phyloP scores from a whole-genome alignment of 83 land plant genomes.

The Diphasiastrum complanatum region DNA sequence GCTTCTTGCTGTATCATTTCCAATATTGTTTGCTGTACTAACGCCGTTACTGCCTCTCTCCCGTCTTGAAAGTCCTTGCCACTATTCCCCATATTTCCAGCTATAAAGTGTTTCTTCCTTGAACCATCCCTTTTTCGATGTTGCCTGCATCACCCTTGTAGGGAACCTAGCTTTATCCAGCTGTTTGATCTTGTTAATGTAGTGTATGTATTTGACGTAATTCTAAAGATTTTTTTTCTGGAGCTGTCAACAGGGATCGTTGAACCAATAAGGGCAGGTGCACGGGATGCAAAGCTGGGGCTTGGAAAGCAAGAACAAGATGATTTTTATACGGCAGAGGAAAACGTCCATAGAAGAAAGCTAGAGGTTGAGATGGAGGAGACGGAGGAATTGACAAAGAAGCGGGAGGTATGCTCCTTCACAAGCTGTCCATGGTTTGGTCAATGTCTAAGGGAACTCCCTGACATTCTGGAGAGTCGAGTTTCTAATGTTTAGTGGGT shows the following conservation, averaged over 20 bases:
- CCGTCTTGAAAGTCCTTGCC: no score
- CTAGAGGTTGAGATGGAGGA: conserved; percentile 86
- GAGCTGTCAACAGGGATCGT: conserved; percentile 91
- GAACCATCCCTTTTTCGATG: no score
- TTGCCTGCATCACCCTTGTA: no score
- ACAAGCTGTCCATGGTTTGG: not conserved
- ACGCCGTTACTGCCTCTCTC: no score
- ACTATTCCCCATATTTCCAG: no score
- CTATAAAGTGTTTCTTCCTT: no score
- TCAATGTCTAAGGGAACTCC: not conserved
- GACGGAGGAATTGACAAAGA: conserved; percentile 76
- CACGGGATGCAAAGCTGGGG: conserved; percentile 87
- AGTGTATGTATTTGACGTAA: no score
- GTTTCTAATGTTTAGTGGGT: not conserved
- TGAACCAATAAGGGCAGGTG: conserved; percentile 86
- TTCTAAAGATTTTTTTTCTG: no score
- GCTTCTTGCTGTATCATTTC: no score
- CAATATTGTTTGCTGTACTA: no score
- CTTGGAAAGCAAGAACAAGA: conserved; percentile 98
- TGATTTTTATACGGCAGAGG: conserved; percentile 89
- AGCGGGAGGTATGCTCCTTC: conserved; percentile 73
- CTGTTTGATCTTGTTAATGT: no score
- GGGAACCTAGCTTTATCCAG: no score
- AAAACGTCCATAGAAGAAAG: conserved; percentile 80
- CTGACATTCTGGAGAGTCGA: not conserved